Percentiles rank a stretch among this genome's conserved stretches.
These are phyloP conservation scores for Globisporangium takayamanum DNA, from an alignment of 352 stramenopile genomes.

Conservation along the genomic window DNA sequence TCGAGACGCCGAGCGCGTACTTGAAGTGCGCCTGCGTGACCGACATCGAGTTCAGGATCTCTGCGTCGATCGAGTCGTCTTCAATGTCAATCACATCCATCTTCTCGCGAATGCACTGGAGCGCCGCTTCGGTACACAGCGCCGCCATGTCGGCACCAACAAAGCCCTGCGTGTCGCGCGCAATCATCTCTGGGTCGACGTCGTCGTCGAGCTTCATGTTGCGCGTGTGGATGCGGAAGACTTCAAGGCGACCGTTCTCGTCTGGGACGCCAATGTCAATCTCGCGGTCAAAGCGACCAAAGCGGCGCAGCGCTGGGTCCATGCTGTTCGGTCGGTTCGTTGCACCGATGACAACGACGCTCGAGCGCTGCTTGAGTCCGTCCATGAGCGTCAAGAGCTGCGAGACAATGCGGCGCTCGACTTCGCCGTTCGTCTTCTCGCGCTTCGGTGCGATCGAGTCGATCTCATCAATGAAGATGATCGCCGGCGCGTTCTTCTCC, in stretches of 20 bases:
- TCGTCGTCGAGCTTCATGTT: slow-evolving; percentile 99
- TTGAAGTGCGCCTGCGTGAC: slow-evolving; percentile 99
- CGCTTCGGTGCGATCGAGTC: slow-evolving; percentile 97
- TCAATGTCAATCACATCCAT: slow-evolving; percentile 99
- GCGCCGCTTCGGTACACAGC: slow-evolving; percentile 96
- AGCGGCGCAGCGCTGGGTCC: slow-evolving; percentile 96
- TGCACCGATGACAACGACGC: slow-evolving; percentile 98
- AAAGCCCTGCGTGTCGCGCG: slow-evolving; percentile 98
- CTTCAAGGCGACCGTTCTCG: slow-evolving; percentile 97
- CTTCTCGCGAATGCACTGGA: slow-evolving; percentile 99
- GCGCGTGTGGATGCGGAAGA: slow-evolving; percentile 99
- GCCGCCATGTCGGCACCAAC: slow-evolving; percentile 99
- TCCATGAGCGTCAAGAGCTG: slow-evolving; percentile 99
- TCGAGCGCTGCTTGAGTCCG: slow-evolving; percentile 88
- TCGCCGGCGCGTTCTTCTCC: slow-evolving; percentile 99
- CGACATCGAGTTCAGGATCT: slow-evolving; percentile 98
- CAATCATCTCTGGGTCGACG: slow-evolving; percentile 97
- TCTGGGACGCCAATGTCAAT: slow-evolving; percentile 99
- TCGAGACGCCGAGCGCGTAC: slow-evolving; percentile 96
- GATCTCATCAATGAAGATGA: slow-evolving; percentile 99
- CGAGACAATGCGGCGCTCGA: slow-evolving; percentile 98
- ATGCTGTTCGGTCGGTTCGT: slow-evolving; percentile 99
- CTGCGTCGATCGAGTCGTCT: slow-evolving; percentile 98
- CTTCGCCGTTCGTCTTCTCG: slow-evolving; percentile 99
- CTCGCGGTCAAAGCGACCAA: slow-evolving; percentile 98